A percentile compares a stretch with the other conserved stretches of the same genome.
phyloP scores from a whole-genome alignment of 768 basidiomycete species.

The Nevesoporus exiguus region DNA sequence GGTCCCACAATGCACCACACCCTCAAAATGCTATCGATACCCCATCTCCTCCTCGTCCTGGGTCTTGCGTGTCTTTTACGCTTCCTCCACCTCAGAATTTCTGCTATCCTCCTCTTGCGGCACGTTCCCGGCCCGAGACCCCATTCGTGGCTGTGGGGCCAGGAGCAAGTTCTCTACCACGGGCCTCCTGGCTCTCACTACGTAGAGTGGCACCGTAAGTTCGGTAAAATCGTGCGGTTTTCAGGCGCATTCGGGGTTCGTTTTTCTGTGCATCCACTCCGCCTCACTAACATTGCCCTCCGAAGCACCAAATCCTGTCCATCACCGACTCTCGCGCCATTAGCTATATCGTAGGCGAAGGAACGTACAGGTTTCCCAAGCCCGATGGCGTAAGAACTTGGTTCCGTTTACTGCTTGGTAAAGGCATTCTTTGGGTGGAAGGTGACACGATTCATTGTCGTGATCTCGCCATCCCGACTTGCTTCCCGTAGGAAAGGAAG shows the following conservation, averaged over 20 bases:
- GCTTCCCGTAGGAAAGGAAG: slow-evolving; percentile 43
- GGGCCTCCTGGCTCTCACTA: slow-evolving; percentile 50
- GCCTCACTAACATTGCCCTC: slow-evolving; percentile 9
- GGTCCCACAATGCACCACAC: background rate
- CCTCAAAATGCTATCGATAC: slow-evolving; percentile 13
- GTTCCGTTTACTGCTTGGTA: slow-evolving; percentile 58
- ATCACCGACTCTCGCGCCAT: slow-evolving; percentile 54
- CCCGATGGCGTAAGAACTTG: slow-evolving; percentile 59
- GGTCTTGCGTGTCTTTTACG: slow-evolving; percentile 31
- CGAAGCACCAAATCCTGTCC: slow-evolving; percentile 55
- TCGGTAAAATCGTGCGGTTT: slow-evolving; percentile 54
- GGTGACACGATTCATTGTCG: slow-evolving; percentile 33
- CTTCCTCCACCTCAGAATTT: slow-evolving; percentile 35
- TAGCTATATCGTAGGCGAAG: slow-evolving; percentile 51
- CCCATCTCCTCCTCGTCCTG: slow-evolving; percentile 15
- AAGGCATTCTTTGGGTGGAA: slow-evolving; percentile 67
- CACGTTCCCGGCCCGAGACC: slow-evolving; percentile 51
- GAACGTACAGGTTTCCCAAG: slow-evolving; percentile 58
- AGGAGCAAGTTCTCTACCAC: slow-evolving; percentile 56
- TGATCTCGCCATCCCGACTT: slow-evolving; percentile 1
- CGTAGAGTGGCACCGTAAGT: slow-evolving; percentile 48
- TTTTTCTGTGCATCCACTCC: slow-evolving; percentile 1
- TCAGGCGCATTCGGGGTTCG: slow-evolving; percentile 54
- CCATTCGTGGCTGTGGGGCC: slow-evolving; percentile 56
- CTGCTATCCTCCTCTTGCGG: slow-evolving; percentile 33